phyloP scores from a whole-genome alignment of 2,329 filamentous ascomycete genomes.

The Botryotinia calthae region DNA sequence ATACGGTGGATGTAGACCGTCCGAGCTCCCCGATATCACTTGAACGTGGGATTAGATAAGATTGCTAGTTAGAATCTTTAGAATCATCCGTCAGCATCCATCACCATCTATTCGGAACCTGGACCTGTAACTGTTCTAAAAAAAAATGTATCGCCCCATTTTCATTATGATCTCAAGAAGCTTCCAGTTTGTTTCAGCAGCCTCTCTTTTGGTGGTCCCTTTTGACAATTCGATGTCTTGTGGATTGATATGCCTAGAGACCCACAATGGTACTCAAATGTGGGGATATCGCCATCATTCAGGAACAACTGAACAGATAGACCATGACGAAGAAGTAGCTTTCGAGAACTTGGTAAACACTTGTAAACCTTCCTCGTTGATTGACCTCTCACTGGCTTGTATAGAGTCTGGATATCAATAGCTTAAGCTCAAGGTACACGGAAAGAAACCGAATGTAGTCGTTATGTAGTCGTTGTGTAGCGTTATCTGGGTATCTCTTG shows the following conservation, averaged over 20 bases:
- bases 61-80: not conserved
- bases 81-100: not conserved
- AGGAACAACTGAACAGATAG: constrained; percentile 7
- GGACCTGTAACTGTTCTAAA: too few relatives aligned
- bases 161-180: not conserved
- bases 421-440: not conserved
- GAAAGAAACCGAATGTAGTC: not conserved
- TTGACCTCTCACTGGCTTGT: not conserved
- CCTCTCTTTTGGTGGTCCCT: not conserved
- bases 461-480: not conserved
- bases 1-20: not conserved
- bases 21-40: not conserved
- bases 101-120: not conserved
- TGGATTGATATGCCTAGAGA: not conserved
- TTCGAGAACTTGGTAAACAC: not conserved
- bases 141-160: not conserved
- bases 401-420: not conserved
- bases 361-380: not conserved
- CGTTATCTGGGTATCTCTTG: not conserved
- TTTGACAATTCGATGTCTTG: not conserved
- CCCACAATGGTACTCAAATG: not conserved
- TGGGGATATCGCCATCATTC: constrained; percentile 9
- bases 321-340: not conserved
- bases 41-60: not conserved
- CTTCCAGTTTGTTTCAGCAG: not conserved